These are phyloP conservation scores for Scutellaria galericulata DNA, from an alignment of 257 asterid species.

Conservation along the genomic window DNA sequence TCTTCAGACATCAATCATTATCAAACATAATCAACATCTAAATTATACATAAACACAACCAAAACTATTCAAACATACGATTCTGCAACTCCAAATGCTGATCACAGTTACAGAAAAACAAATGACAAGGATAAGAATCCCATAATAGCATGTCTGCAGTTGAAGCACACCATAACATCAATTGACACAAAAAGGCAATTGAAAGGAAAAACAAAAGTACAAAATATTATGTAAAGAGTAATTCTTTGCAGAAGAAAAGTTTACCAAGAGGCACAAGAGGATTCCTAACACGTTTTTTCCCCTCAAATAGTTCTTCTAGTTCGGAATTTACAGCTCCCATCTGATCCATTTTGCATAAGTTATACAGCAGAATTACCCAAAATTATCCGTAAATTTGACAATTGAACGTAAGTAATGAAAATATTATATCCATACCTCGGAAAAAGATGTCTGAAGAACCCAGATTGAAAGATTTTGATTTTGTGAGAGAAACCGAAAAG, in stretches of 20 bases:
- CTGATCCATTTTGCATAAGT: constrained; percentile 35
- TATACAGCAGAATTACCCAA: neutral
- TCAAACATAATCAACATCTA: constrained; percentile 5
- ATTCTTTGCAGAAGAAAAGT: constrained; percentile 17
- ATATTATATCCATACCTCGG: constrained; percentile 37
- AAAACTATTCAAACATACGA: neutral
- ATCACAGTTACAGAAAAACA: constrained; percentile 16
- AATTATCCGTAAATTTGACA: neutral
- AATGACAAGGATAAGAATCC: neutral
- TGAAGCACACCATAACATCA: neutral
- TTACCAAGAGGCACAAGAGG: constrained; percentile 86
- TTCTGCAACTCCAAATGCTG: constrained; percentile 1
- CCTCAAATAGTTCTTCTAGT: constrained; percentile 67
- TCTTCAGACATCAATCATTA: neutral
- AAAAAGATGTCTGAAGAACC: constrained; percentile 19
- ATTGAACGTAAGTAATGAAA: neutral
- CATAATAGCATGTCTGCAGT: neutral
- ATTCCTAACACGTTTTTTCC: constrained; percentile 68
- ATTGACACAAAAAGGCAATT: neutral
- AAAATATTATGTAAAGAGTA: neutral
- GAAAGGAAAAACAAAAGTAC: no score
- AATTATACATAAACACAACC: neutral
- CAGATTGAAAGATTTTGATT: constrained; percentile 22
- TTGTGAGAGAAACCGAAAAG: neutral
- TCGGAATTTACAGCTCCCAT: constrained; percentile 77